A percentile compares a stretch with the other conserved stretches of the same genome.
These are phyloP conservation scores for Fusarium equiseti DNA, from an alignment of 2,329 filamentous ascomycete genomes.

Conservation along the genomic window DNA sequence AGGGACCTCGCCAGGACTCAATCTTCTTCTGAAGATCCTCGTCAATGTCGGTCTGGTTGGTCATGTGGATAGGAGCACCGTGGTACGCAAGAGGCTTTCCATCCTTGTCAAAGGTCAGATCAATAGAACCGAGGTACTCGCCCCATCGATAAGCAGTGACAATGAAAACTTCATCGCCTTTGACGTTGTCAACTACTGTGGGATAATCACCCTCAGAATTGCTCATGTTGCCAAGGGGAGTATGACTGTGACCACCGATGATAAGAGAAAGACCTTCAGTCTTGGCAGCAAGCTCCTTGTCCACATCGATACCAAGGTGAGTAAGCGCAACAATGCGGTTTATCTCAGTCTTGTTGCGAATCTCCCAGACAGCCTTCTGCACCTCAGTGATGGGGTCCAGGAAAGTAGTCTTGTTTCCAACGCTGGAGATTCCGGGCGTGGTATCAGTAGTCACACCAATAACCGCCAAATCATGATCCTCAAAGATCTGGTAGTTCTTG, in stretches of 20 bases:
- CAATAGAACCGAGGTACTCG: slow-evolving; percentile 76
- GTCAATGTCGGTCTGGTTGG: slow-evolving; percentile 71
- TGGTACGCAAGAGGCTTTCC: slow-evolving; percentile 73
- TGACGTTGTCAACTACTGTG: slow-evolving; percentile 70
- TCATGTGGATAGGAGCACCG: slow-evolving; percentile 73
- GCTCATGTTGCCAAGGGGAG: slow-evolving; percentile 70
- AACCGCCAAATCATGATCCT: slow-evolving; percentile 70
- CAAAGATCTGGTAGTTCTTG: slow-evolving; percentile 74
- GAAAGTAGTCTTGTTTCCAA: slow-evolving; percentile 69
- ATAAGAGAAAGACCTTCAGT: slow-evolving; percentile 76
- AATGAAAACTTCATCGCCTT: slow-evolving; percentile 75
- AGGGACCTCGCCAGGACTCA: slow-evolving; percentile 69
- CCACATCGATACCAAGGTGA: slow-evolving; percentile 75
- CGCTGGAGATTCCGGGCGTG: slow-evolving; percentile 68
- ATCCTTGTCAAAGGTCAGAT: slow-evolving; percentile 70
- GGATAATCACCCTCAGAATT: slow-evolving; percentile 71
- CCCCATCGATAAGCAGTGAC: slow-evolving; percentile 77
- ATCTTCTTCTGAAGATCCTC: slow-evolving; percentile 68
- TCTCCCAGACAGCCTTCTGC: slow-evolving; percentile 71
- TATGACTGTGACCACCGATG: slow-evolving; percentile 73
- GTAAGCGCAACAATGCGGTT: slow-evolving; percentile 74
- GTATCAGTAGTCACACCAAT: slow-evolving; percentile 74
- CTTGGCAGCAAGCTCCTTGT: slow-evolving; percentile 69
- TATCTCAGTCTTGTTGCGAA: slow-evolving; percentile 71
- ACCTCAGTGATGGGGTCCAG: slow-evolving; percentile 68